Conservation (phyloP, 768 basidiomycete species). For the Mycena epipterygia region DNA sequence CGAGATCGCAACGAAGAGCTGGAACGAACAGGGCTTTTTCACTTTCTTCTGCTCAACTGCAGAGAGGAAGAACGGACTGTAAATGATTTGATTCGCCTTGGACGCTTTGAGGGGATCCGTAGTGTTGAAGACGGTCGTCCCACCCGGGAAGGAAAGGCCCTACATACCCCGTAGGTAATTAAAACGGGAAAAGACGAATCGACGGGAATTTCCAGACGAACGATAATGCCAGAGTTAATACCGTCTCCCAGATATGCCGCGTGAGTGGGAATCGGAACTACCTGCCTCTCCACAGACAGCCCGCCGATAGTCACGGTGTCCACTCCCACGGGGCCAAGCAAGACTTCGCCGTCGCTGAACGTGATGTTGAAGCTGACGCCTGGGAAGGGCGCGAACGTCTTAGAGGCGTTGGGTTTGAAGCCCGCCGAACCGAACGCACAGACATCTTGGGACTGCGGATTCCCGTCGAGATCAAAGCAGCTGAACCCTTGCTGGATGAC, state of each 20-base stretch:
- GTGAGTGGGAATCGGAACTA: constrained; percentile 29
- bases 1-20: background rate
- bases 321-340: constrained; percentile 33
- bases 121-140: constrained; percentile 35
- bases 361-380: constrained; percentile 35
- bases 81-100: constrained; percentile 19
- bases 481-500: too few species aligned
- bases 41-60: constrained; percentile 36
- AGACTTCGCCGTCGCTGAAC: constrained; percentile 33
- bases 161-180: constrained; percentile 14
- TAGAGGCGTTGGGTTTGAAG: too few species aligned
- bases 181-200: constrained; percentile 6
- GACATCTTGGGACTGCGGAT: too few species aligned
- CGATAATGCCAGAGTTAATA: constrained; percentile 25
- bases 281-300: constrained; percentile 33
- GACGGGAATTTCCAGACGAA: constrained; percentile 6
- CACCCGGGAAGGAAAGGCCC: constrained; percentile 36
- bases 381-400: constrained; percentile 29
- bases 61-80: constrained; percentile 37
- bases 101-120: constrained; percentile 32
- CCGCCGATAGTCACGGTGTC: constrained; percentile 36
- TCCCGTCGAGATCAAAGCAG: too few species aligned
- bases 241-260: constrained; percentile 37
- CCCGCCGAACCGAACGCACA: too few species aligned
- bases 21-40: constrained; percentile 31